Evolutionary conservation across 345 rosid species (phyloP).

Genomic region (Toxicodendron radicans): DNA sequence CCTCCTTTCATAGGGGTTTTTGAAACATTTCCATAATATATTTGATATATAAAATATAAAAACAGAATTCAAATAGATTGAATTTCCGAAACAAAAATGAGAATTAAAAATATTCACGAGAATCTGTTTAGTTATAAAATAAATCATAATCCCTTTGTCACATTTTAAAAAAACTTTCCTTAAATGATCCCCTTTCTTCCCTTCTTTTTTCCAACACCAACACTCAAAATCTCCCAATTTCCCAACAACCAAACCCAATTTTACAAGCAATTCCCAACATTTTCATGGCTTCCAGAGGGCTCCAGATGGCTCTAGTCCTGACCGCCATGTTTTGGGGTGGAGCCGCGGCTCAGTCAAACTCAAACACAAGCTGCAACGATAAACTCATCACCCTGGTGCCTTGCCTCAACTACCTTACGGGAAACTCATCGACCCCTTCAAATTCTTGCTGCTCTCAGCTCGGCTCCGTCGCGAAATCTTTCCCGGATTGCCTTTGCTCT

Average conservation of each 20-base stretch:
- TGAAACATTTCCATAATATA: too few species aligned
- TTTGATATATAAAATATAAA: too few species aligned
- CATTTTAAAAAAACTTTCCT: conserved; percentile 7
- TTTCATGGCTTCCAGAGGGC: conserved; percentile 32
- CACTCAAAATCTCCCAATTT: conserved; percentile 19
- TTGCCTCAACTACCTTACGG: conserved; percentile 55
- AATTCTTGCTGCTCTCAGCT: conserved; percentile 66
- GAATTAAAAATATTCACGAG: background rate
- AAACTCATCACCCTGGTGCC: conserved; percentile 46
- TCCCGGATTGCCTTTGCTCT: conserved; percentile 69
- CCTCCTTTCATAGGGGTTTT: too few species aligned
- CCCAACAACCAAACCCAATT: conserved; percentile 18
- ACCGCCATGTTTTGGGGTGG: conserved; percentile 29
- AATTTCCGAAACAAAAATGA: too few species aligned
- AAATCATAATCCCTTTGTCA: conserved; percentile 18
- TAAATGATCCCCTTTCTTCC: conserved; percentile 10
- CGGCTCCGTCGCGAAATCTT: conserved; percentile 47
- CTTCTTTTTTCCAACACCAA: background rate
- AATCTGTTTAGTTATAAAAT: conserved; percentile 14
- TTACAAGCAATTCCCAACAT: too few species aligned
- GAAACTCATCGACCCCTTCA: conserved; percentile 65
- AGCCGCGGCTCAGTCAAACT: conserved; percentile 38
- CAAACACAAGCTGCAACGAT: conserved; percentile 32
- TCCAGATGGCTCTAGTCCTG: conserved; percentile 26
- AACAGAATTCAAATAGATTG: too few species aligned